phyloP scores from a whole-genome alignment of 2,329 filamentous ascomycete species.

The Coniochaeta ligniaria region DNA sequence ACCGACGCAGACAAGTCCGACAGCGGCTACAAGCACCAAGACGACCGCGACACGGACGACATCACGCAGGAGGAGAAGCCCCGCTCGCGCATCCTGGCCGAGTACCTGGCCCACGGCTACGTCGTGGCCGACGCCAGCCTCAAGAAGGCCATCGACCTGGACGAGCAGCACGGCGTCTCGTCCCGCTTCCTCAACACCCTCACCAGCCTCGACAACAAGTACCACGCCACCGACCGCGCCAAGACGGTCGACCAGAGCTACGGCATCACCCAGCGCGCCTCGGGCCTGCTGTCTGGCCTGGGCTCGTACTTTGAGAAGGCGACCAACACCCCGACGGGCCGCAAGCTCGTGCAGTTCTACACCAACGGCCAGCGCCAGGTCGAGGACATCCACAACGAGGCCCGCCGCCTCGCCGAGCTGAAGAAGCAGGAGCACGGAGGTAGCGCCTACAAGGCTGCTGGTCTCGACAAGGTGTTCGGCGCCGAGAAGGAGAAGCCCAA shows the following conservation, averaged over 20 bases:
- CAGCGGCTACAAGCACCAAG: conserved; percentile 27
- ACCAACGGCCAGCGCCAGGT: conserved; percentile 79
- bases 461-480: conserved; percentile 51
- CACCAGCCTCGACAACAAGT: conserved; percentile 71
- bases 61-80: conserved; percentile 97
- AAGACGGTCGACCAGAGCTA: conserved; percentile 79
- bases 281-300: conserved; percentile 56
- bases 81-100: conserved; percentile 83
- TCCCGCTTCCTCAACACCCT: conserved; percentile 72
- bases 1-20: conserved; percentile 52
- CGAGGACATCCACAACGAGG: conserved; percentile 88
- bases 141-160: conserved; percentile 76
- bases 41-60: conserved; percentile 55
- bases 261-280: conserved; percentile 69
- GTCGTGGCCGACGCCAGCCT: conserved; percentile 68
- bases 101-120: conserved; percentile 96
- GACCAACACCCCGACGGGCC: conserved; percentile 75
- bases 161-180: conserved; percentile 83
- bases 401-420: conserved; percentile 76
- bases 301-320: conserved; percentile 94
- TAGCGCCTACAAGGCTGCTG: conserved; percentile 51
- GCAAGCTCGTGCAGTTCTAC: conserved; percentile 86
- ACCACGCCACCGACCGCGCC: conserved; percentile 81
- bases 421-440: conserved; percentile 63
- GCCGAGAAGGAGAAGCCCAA: neutral